These are phyloP conservation scores for Curvularia verruculosa DNA, from an alignment of 2,329 filamentous ascomycete genomes.

Conservation along the genomic window DNA sequence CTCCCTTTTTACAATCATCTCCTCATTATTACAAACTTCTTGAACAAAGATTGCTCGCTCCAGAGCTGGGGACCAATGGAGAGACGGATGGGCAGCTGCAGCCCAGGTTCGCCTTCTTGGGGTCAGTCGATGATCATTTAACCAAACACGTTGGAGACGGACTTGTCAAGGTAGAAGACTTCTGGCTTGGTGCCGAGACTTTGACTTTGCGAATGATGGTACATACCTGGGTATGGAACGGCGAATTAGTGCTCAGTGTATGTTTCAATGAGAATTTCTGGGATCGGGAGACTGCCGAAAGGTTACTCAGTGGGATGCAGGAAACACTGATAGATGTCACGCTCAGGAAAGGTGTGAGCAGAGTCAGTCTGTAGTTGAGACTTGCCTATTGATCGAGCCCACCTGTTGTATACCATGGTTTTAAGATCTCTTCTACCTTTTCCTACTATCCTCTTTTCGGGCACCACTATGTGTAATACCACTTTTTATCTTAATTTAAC, in stretches of 20 bases:
- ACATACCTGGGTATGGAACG: constrained; percentile 32
- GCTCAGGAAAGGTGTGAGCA: background rate
- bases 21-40: constrained; percentile 30
- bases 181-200: constrained; percentile 33
- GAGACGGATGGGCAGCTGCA: constrained; percentile 22
- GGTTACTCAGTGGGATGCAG: constrained; percentile 22
- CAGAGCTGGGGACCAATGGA: constrained; percentile 9
- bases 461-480: no score
- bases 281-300: constrained; percentile 20
- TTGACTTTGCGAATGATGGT: constrained; percentile 35
- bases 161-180: constrained; percentile 26
- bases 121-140: constrained; percentile 28
- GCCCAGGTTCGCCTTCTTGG: constrained; percentile 28
- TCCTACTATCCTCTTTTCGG: no score
- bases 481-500: no score
- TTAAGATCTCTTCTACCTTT: no score
- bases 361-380: background rate
- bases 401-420: no score
- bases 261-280: constrained; percentile 34
- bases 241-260: constrained; percentile 26
- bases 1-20: constrained; percentile 26
- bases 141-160: constrained; percentile 20
- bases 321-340: constrained; percentile 24
- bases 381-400: no score
- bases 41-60: constrained; percentile 11